These are phyloP conservation scores for Camelina sativa DNA, from an alignment of 345 rosid genomes.

Conservation along the genomic window DNA sequence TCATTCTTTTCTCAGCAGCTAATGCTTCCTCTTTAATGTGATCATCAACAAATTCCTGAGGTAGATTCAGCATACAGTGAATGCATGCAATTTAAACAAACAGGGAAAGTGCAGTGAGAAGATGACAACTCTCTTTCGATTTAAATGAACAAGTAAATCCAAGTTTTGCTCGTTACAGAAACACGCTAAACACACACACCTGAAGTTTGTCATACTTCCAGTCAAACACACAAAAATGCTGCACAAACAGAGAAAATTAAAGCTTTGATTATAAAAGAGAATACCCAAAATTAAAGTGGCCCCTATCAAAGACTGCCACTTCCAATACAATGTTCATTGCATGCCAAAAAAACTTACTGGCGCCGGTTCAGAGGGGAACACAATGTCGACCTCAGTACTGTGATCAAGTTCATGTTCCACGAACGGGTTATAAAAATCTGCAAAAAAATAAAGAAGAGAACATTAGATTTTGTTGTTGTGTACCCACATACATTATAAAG, in stretches of 20 bases:
- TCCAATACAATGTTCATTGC: background rate
- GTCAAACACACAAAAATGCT: conserved; percentile 87
- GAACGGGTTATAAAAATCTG: conserved; percentile 90
- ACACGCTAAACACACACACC: conserved; percentile 49
- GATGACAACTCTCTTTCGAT: no score
- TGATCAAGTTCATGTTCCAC: conserved; percentile 84
- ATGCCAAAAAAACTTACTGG: conserved; percentile 60
- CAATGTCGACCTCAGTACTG: conserved; percentile 72
- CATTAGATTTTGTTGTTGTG: conserved; percentile 1
- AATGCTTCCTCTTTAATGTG: no score
- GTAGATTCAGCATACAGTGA: no score
- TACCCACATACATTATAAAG: background rate
- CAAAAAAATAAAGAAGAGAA: conserved; percentile 2
- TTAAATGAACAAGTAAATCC: conserved; percentile 9
- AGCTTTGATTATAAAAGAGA: background rate
- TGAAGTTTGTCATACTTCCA: conserved; percentile 84
- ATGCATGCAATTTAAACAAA: no score
- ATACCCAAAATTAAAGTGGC: background rate
- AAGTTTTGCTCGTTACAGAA: conserved; percentile 48
- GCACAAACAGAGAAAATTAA: conserved; percentile 37
- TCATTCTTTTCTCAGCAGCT: no score
- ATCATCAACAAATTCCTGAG: no score
- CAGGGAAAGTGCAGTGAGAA: no score
- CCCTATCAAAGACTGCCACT: background rate
- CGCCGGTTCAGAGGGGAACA: conserved; percentile 64